These are phyloP conservation scores for Boletales sp. DNA, from an alignment of 768 basidiomycete species.

Conservation along the genomic window DNA sequence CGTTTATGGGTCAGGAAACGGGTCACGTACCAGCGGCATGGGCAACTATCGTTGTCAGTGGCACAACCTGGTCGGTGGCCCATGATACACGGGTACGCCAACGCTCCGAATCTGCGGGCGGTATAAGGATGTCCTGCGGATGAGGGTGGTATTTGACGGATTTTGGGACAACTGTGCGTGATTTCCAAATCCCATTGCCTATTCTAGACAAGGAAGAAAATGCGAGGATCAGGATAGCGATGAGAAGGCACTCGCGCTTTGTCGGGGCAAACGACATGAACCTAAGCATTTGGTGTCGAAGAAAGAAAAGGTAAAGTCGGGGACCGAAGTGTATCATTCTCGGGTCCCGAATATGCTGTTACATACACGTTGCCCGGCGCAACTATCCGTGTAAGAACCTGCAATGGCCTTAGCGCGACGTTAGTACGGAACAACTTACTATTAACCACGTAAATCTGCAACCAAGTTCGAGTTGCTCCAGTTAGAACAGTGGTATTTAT, in stretches of 20 bases:
- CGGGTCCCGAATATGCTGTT: too few relatives aligned
- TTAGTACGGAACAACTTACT: too few relatives aligned
- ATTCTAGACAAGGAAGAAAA: conserved; percentile 43
- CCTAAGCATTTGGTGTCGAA: conserved; percentile 13
- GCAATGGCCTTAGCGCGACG: too few relatives aligned
- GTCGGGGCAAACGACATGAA: conserved; percentile 40
- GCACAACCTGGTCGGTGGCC: conserved; percentile 34
- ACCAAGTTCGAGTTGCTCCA: too few relatives aligned
- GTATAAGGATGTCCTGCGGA: conserved; percentile 7
- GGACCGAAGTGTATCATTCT: too few relatives aligned
- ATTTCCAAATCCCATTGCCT: conserved; percentile 5
- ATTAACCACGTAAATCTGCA: too few relatives aligned
- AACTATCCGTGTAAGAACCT: too few relatives aligned
- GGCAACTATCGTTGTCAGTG: conserved; percentile 62
- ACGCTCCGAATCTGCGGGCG: conserved; percentile 14
- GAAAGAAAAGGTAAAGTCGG: too few relatives aligned
- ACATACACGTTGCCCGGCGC: too few relatives aligned
- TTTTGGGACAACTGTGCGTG: conserved; percentile 8
- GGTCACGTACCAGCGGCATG: conserved; percentile 64
- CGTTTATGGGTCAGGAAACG: neutral
- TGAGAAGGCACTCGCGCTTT: conserved; percentile 50
- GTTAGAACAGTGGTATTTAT: too few relatives aligned
- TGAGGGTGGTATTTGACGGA: neutral
- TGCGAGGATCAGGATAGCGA: conserved; percentile 45
- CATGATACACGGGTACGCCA: conserved; percentile 39